Evolutionary conservation across 1,284 basidiomycete genomes (phyloP).

Genomic region (Fistulina hepatica): DNA sequence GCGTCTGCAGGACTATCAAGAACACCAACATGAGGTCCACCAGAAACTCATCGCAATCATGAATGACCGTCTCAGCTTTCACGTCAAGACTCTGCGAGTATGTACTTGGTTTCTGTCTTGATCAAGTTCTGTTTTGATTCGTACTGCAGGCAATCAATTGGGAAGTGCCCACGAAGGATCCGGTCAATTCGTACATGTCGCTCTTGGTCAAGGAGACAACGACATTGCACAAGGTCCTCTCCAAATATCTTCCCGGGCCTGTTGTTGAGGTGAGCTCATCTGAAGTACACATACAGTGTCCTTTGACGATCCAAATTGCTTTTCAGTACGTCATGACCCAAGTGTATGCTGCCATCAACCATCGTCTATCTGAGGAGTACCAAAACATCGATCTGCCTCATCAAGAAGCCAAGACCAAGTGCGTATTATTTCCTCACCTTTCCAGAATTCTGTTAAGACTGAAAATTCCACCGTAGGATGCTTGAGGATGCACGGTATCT

Average conservation of each 20-base stretch:
- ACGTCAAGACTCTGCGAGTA: constrained; percentile 72
- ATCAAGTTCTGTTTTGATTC: constrained; percentile 11
- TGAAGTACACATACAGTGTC: constrained; percentile 9
- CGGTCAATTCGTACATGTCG: constrained; percentile 79
- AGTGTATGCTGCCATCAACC: constrained; percentile 86
- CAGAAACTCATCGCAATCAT: constrained; percentile 97
- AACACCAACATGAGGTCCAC: constrained; percentile 99
- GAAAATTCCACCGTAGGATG: constrained; percentile 36
- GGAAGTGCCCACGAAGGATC: constrained; percentile 47
- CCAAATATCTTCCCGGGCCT: constrained; percentile 71
- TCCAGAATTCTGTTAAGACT: background rate
- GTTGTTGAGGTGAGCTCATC: constrained; percentile 64
- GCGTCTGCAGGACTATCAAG: constrained; percentile 85
- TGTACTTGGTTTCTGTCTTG: constrained; percentile 16
- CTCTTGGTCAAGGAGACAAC: constrained; percentile 91
- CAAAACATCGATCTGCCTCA: constrained; percentile 68
- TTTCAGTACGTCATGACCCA: constrained; percentile 80
- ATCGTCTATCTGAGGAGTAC: constrained; percentile 79
- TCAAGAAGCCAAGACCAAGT: constrained; percentile 77
- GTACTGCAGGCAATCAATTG: constrained; percentile 58
- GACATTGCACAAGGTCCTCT: constrained; percentile 92
- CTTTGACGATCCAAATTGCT: constrained; percentile 9
- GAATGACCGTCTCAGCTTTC: constrained; percentile 86
- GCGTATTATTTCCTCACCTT: constrained; percentile 18
- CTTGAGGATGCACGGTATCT: constrained; percentile 70